A percentile compares a stretch with the other conserved stretches of the same genome.
phyloP scores from a whole-genome alignment of 768 basidiomycete species.

The Dendrothele bispora region DNA sequence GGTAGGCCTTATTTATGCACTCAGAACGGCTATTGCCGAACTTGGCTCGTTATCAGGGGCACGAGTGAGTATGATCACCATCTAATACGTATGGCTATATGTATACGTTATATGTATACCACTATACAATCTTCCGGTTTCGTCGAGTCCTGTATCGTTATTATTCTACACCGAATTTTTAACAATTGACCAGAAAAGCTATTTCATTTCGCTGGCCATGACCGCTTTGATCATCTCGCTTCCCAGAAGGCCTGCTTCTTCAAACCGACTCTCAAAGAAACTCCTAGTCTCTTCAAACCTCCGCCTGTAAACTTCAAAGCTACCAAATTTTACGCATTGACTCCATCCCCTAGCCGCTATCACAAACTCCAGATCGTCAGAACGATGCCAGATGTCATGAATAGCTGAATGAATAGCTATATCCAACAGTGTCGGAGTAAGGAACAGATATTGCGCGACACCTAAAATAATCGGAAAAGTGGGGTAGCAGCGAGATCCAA shows the following conservation, averaged over 20 bases:
- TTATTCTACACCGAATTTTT: too few relatives aligned
- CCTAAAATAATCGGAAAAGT: conserved; percentile 95
- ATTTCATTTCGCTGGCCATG: conserved; percentile 56
- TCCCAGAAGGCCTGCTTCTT: conserved; percentile 79
- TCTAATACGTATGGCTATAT: too few relatives aligned
- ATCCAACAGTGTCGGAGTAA: conserved; percentile 59
- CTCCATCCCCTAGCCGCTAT: conserved; percentile 94
- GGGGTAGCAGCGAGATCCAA: conserved; percentile 93
- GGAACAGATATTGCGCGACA: conserved; percentile 93
- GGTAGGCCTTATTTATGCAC: too few relatives aligned
- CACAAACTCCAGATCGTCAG: conserved; percentile 94
- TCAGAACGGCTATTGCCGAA: too few relatives aligned
- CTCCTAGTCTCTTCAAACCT: conserved; percentile 76
- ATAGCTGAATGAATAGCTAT: conserved; percentile 74
- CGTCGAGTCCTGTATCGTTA: too few relatives aligned
- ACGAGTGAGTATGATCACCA: too few relatives aligned
- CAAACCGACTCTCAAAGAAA: conserved; percentile 88
- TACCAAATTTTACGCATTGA: conserved; percentile 89
- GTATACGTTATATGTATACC: too few relatives aligned
- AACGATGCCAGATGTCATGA: conserved; percentile 72
- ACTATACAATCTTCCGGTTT: too few relatives aligned
- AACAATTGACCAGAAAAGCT: too few relatives aligned
- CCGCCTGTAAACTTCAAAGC: conserved; percentile 81
- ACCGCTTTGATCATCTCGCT: conserved; percentile 89
- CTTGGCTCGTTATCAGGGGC: too few relatives aligned